These are phyloP conservation scores for Alternaria novae-zelandiae DNA, from an alignment of 2,329 filamentous ascomycete species.

Conservation along the genomic window DNA sequence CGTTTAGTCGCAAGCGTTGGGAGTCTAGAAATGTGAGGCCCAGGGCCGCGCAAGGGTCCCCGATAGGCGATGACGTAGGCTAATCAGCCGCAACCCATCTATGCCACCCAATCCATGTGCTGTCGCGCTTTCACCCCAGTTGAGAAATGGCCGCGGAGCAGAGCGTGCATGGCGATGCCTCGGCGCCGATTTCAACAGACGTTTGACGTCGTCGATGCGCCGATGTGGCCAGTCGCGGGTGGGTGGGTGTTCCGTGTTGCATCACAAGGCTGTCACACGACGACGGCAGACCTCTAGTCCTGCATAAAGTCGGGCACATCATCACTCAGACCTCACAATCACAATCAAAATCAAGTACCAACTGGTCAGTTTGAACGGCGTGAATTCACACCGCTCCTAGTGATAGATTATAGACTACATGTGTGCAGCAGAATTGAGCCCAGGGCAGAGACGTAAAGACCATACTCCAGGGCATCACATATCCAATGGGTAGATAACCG, in stretches of 20 bases:
- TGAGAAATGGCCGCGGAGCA: background rate
- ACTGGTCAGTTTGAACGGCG: slow-evolving; percentile 26
- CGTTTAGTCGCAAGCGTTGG: slow-evolving; percentile 1
- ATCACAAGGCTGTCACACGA: background rate
- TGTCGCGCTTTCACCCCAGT: slow-evolving; percentile 1
- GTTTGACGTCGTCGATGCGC: background rate
- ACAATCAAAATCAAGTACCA: background rate
- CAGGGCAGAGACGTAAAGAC: slow-evolving; percentile 20
- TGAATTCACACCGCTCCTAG: slow-evolving; percentile 43
- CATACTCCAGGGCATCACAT: background rate
- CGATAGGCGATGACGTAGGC: slow-evolving; percentile 24
- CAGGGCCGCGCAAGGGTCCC: background rate
- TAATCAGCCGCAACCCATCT: slow-evolving; percentile 10
- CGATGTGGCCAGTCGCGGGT: background rate
- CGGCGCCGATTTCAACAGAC: background rate
- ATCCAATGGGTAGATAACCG: slow-evolving; percentile 12
- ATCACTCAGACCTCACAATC: background rate
- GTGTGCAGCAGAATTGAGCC: slow-evolving; percentile 13
- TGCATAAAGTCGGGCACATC: background rate
- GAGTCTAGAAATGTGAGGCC: slow-evolving; percentile 15
- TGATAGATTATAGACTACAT: slow-evolving; percentile 16
- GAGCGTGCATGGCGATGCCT: background rate
- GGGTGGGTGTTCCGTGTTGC: background rate
- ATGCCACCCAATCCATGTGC: background rate
- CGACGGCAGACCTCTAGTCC: background rate